Percentiles rank a stretch among this genome's conserved stretches.
These are phyloP conservation scores for Colletotrichum gigasporum DNA, from an alignment of 2,329 filamentous ascomycete genomes.

Conservation along the genomic window DNA sequence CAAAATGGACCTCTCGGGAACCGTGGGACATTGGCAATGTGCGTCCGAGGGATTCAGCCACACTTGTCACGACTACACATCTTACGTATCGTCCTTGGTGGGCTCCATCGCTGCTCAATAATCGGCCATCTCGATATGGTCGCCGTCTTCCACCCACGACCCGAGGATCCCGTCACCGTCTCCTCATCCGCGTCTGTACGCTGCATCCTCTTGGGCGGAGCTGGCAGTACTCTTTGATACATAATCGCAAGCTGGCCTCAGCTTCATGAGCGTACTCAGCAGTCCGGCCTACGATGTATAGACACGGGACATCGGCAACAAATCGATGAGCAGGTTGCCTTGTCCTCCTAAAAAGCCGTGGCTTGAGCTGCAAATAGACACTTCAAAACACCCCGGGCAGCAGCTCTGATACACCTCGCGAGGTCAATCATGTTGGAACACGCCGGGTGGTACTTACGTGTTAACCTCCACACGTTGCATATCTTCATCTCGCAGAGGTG, in stretches of 20 bases:
- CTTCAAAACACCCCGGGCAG: background rate
- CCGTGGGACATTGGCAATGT: background rate
- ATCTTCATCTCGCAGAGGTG: constrained; percentile 6
- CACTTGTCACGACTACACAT: constrained; percentile 3
- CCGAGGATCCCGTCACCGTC: constrained; percentile 7
- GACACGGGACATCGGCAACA: too few species aligned
- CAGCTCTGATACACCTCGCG: constrained; percentile 11
- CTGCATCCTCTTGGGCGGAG: too few species aligned
- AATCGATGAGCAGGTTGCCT: background rate
- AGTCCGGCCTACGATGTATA: too few species aligned
- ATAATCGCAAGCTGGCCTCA: background rate
- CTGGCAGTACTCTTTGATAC: background rate
- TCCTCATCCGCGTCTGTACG: constrained; percentile 3
- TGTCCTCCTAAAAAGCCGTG: background rate
- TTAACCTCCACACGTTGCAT: constrained; percentile 23
- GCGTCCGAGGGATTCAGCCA: constrained; percentile 9
- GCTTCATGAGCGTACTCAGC: too few species aligned
- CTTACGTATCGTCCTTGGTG: constrained; percentile 5
- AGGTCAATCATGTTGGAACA: constrained; percentile 25
- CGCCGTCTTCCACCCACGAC: constrained; percentile 5
- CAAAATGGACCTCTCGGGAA: background rate
- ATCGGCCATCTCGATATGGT: constrained; percentile 8
- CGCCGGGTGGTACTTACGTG: background rate
- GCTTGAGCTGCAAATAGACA: constrained; percentile 6
- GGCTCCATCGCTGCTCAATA: constrained; percentile 6